These are phyloP conservation scores for Talaromyces sp. DNA, from an alignment of 2,329 filamentous ascomycete species.

Conservation along the genomic window DNA sequence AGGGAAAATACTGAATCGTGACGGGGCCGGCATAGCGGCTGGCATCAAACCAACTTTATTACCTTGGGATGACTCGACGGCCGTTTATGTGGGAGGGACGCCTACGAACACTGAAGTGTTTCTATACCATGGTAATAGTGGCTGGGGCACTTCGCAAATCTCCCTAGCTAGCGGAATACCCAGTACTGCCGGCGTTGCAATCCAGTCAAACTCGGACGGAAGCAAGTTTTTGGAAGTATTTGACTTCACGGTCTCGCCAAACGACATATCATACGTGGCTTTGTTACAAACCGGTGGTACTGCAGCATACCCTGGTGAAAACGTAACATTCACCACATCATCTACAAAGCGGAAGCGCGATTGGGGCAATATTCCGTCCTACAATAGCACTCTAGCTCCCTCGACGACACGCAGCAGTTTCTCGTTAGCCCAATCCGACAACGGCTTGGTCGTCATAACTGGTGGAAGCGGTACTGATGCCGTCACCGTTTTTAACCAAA, in stretches of 20 bases:
- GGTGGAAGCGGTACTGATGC: constrained; percentile 67
- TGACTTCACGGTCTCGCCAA: constrained; percentile 70
- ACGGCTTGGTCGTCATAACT: constrained; percentile 70
- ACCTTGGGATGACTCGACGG: constrained; percentile 67
- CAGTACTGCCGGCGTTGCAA: constrained; percentile 58
- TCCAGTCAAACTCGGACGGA: constrained; percentile 70
- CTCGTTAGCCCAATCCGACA: constrained; percentile 64
- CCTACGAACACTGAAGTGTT: constrained; percentile 65
- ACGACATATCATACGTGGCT: constrained; percentile 67
- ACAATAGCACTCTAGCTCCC: constrained; percentile 73
- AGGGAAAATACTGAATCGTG: constrained; percentile 59
- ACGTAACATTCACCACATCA: constrained; percentile 42
- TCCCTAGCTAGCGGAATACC: constrained; percentile 60
- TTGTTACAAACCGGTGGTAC: constrained; percentile 60
- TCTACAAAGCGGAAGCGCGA: constrained; percentile 49
- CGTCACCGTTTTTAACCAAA: constrained; percentile 72
- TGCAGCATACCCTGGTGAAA: constrained; percentile 46
- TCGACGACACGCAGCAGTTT: constrained; percentile 62
- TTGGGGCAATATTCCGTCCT: constrained; percentile 66
- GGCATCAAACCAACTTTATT: constrained; percentile 68
- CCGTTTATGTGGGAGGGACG: constrained; percentile 71
- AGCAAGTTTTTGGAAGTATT: constrained; percentile 78
- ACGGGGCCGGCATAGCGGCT: constrained; percentile 57
- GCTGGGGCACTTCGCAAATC: constrained; percentile 67
- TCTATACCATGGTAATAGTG: constrained; percentile 61